Evolutionary conservation across 495 filamentous ascomycete species (phyloP).

Genomic region (Aspergillus bertholletiae): DNA sequence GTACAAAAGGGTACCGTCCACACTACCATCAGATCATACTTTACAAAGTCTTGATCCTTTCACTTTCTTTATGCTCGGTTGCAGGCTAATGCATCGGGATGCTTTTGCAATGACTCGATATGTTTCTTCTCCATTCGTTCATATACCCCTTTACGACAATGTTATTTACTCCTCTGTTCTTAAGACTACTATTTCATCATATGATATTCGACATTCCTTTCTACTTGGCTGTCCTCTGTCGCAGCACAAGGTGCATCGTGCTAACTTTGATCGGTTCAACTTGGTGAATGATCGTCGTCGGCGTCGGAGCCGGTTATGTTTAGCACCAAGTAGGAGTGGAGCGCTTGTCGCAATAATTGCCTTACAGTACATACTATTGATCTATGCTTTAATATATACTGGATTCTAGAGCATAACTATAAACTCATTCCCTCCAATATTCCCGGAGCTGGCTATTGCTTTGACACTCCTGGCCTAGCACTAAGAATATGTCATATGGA

Average conservation of each 20-base stretch:
- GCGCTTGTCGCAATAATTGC: conserved; percentile 5
- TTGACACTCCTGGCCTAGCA: too few species aligned
- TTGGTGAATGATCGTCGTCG: conserved; percentile 29
- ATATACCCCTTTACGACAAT: conserved; percentile 28
- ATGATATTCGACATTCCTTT: neutral
- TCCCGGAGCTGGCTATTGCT: too few species aligned
- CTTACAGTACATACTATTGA: conserved; percentile 13
- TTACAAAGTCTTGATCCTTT: neutral
- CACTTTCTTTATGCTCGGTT: neutral
- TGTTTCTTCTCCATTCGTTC: conserved; percentile 10
- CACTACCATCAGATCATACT: too few species aligned
- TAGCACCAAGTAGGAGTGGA: neutral
- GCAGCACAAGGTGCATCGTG: neutral
- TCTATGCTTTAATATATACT: conserved; percentile 14
- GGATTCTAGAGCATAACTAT: neutral
- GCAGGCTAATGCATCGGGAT: neutral
- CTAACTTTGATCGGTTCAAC: conserved; percentile 10
- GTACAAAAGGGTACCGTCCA: too few species aligned
- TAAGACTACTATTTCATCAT: neutral
- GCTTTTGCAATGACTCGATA: conserved; percentile 16
- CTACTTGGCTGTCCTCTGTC: neutral
- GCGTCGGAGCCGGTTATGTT: too few species aligned
- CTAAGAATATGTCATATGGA: too few species aligned
- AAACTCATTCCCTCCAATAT: too few species aligned
- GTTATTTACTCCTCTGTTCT: neutral